Percentiles rank a stretch among this genome's conserved stretches.
These are phyloP conservation scores for Fusarium zealandicum DNA, from an alignment of 2,329 filamentous ascomycete genomes.

Conservation along the genomic window DNA sequence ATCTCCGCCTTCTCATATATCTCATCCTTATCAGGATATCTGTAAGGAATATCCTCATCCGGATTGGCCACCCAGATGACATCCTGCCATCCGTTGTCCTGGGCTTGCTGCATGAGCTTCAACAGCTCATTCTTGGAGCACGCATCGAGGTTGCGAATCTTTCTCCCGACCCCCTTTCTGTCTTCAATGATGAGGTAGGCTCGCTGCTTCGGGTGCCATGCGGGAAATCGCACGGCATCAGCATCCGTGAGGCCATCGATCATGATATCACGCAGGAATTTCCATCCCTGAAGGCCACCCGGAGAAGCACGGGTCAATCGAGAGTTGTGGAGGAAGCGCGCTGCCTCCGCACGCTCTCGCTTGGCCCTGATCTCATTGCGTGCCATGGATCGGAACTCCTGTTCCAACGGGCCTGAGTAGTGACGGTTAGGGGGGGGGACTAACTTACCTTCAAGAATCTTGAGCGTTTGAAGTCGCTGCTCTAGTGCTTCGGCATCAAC, in stretches of 20 bases:
- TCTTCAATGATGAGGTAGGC: conserved; percentile 15
- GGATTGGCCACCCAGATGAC: conserved; percentile 37
- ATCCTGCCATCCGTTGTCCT: conserved; percentile 35
- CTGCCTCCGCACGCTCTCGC: neutral
- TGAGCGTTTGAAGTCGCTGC: conserved; percentile 9
- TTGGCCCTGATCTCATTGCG: neutral
- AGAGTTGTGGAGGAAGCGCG: neutral
- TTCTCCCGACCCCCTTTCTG: neutral
- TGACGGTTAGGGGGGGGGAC: conserved; percentile 5
- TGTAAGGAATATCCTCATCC: conserved; percentile 20
- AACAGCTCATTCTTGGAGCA: conserved; percentile 20
- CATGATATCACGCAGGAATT: conserved; percentile 19
- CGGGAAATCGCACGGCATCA: neutral
- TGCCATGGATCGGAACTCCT: neutral
- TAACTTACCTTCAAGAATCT: conserved; percentile 22
- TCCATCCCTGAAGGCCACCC: conserved; percentile 16
- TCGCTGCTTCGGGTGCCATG: conserved; percentile 12
- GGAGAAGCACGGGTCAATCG: neutral
- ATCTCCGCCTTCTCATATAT: neutral
- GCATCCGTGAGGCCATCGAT: neutral
- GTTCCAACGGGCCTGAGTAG: conserved; percentile 8
- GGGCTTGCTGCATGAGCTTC: conserved; percentile 22
- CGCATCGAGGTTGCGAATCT: conserved; percentile 13
- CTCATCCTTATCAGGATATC: conserved; percentile 1
- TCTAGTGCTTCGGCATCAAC: neutral